Evolutionary conservation across 1,284 basidiomycete genomes (phyloP), one percentile per base, ranked within the genome.

Genomic region (Singerocomus inundabilis): DNA sequence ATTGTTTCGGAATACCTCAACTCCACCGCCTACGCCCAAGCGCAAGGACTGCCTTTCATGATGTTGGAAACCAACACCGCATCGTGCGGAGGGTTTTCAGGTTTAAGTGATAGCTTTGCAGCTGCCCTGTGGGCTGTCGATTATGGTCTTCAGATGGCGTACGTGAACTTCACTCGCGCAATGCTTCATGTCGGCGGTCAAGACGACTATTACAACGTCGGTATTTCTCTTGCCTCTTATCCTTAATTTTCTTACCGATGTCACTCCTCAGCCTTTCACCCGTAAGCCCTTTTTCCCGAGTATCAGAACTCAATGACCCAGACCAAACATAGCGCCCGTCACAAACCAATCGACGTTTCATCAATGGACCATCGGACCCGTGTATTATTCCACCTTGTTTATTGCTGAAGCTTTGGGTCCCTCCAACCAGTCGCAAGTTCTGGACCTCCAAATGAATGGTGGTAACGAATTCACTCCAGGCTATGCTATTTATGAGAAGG

Each of bases 71-170:
- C n/a, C n/a, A n/a, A n/a, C n/a, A n/a, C n/a, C n/a, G n/a, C n/a
- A n/a, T n/a, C n/a, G n/a, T n/a, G n/a, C n/a, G n/a, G n/a, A n/a
- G n/a, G 91, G 9, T 90, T 92, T 63, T 70, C 79, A 1, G 89
- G 89, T 0, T 72, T 91, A 18, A 83, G 80, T 48, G 82, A 92
- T 61, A 79, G 76, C 21, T 91, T 88, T 59, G 85, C 80, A 4
- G 81, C 82, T 0, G 79, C 86, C 3, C 72, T 91, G 21, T 91
- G 90, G 90, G 80, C 71, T 0, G 48, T 84, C 28, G 85, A 88
- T 59, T 85, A 84, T 63, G 76, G 71, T 2, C 69, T 87, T 51
- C 74, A 80, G 60, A 77, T 86, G 78, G 84, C 82, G 10, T 73
- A 75, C 55, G 69, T n/a, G n/a, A n/a, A n/a, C n/a, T n/a, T n/a